Conservation (phyloP, 352 stramenopile genomes). For the Pythium sukuiense region DNA sequence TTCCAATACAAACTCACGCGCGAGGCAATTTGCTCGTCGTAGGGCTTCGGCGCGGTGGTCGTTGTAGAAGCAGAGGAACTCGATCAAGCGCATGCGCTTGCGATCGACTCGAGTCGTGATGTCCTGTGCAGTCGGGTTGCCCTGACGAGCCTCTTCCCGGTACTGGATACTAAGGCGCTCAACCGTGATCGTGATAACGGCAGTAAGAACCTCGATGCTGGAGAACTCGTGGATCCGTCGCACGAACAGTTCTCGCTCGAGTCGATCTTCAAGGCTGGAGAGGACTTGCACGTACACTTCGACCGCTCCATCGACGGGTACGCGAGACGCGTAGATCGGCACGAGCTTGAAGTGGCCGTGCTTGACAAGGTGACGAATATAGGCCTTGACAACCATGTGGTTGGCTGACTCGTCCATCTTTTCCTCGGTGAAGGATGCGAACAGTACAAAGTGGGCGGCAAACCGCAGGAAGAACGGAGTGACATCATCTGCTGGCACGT, state of each 20-base stretch:
- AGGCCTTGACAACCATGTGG: conserved; percentile 82
- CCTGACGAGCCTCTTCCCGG: conserved; percentile 16
- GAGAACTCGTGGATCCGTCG: conserved; percentile 69
- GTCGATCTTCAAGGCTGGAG: conserved; percentile 49
- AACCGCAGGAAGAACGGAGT: conserved; percentile 74
- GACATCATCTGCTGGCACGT: conserved; percentile 41
- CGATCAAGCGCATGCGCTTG: conserved; percentile 61
- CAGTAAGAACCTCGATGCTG: conserved; percentile 61
- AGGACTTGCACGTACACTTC: conserved; percentile 81
- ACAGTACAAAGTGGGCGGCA: conserved; percentile 78
- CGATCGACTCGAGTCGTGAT: conserved; percentile 48
- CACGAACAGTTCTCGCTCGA: conserved; percentile 70
- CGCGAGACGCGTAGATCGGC: conserved; percentile 64
- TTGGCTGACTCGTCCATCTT: conserved; percentile 57
- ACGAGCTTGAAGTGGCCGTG: conserved; percentile 75
- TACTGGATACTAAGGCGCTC: conserved; percentile 48
- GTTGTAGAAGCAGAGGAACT: conserved; percentile 75
- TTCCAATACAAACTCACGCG: conserved; percentile 70
- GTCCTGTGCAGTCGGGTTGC: conserved; percentile 19
- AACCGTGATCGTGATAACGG: conserved; percentile 56
- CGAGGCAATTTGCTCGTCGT: conserved; percentile 52
- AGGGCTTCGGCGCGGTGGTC: conserved; percentile 68
- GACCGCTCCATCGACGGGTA: conserved; percentile 56
- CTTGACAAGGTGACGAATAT: conserved; percentile 82
- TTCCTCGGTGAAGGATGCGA: conserved; percentile 67